These are phyloP conservation scores for Daphne laureola DNA, from an alignment of 441 rosid species.

Conservation along the genomic window DNA sequence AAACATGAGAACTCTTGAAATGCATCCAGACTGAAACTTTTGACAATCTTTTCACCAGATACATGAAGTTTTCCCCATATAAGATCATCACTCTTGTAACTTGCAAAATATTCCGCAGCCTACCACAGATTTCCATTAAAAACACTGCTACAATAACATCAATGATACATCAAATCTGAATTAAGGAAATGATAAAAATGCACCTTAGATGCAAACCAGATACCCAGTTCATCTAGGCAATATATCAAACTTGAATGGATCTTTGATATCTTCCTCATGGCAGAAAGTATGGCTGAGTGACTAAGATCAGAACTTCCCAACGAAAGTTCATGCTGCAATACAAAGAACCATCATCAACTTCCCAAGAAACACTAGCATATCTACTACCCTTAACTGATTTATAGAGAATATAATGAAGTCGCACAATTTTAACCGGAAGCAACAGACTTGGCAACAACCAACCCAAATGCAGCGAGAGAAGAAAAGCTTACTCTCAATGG, in stretches of 20 bases:
- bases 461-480: no score
- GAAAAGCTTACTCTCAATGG: no score
- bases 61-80: conserved; percentile 35
- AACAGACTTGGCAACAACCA: no score
- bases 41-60: conserved; percentile 30
- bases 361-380: background rate
- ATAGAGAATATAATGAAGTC: no score
- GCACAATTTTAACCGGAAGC: no score
- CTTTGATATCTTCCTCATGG: conserved; percentile 33
- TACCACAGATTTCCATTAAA: conserved; percentile 20
- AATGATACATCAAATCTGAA: background rate
- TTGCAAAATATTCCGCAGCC: conserved; percentile 67
- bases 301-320: conserved; percentile 37
- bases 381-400: no score
- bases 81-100: conserved; percentile 33
- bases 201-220: conserved; percentile 83
- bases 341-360: conserved; percentile 15
- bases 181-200: background rate
- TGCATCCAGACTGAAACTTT: conserved; percentile 45
- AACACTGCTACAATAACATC: background rate
- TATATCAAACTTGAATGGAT: conserved; percentile 38
- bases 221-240: conserved; percentile 72
- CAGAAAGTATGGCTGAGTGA: conserved; percentile 24
- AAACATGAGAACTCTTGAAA: conserved; percentile 27
- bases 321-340: conserved; percentile 43